Evolutionary conservation across 208 protist genomes (phyloP).

Genomic region (Lotmaria passim): DNA sequence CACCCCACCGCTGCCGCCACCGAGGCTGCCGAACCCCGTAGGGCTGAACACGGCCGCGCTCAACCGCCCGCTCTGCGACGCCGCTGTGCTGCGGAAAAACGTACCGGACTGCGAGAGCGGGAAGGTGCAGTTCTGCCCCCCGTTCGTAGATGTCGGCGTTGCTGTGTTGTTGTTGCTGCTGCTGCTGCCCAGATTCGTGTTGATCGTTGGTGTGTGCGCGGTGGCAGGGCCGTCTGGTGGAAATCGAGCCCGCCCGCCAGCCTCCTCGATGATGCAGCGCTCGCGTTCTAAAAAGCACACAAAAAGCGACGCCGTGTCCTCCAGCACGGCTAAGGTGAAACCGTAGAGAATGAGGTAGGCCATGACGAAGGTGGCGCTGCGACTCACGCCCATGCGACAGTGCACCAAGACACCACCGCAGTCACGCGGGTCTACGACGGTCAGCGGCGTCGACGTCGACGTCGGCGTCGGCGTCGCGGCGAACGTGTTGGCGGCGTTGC

Average conservation of each 20-base stretch:
- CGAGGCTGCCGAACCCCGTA: background rate
- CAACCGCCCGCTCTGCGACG: background rate
- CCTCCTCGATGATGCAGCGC: conserved; percentile 21
- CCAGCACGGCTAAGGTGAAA: conserved; percentile 30
- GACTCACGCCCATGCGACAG: conserved; percentile 85
- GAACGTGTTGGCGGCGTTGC: background rate
- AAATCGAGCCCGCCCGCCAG: conserved; percentile 16
- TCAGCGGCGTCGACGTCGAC: background rate
- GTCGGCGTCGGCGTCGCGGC: background rate
- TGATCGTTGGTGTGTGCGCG: background rate
- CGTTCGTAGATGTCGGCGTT: background rate
- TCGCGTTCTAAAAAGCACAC: conserved; percentile 27
- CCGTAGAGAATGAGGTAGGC: conserved; percentile 87
- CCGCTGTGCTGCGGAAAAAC: background rate
- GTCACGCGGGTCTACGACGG: conserved; percentile 34
- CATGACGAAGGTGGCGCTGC: conserved; percentile 77
- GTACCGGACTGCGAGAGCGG: background rate
- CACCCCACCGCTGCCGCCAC: background rate
- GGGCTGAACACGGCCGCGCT: conserved; percentile 3
- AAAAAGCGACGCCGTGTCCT: conserved; percentile 31
- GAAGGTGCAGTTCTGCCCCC: background rate
- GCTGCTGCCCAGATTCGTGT: background rate
- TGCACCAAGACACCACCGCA: conserved; percentile 80
- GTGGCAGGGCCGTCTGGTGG: background rate
- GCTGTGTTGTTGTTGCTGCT: background rate